Percentiles rank a stretch among this genome's conserved stretches.
Evolutionary conservation across 441 rosid species (phyloP).

Genomic region (Erodium moschatum): DNA sequence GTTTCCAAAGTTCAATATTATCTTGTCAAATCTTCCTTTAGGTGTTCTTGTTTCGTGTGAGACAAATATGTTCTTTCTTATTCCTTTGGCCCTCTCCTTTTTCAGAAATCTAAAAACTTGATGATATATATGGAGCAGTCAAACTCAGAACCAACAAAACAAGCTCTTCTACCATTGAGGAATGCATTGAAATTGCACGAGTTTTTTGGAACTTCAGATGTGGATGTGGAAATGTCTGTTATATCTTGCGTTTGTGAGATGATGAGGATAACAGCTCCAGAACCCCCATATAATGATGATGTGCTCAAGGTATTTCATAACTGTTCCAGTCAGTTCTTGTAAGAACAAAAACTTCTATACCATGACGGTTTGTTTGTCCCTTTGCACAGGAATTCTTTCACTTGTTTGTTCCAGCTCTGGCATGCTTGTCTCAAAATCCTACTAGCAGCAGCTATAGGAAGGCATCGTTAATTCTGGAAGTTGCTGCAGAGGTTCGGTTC

Average conservation of each 20-base stretch:
- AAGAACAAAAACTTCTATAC: neutral
- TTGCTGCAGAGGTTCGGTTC: constrained; percentile 40
- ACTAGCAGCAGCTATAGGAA: neutral
- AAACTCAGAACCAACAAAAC: neutral
- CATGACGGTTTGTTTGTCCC: neutral
- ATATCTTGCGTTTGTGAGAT: neutral
- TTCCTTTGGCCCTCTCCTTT: neutral
- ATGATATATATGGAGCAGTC: neutral
- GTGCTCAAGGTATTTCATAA: neutral
- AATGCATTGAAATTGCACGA: neutral
- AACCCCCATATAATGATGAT: neutral
- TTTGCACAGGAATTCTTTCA: neutral
- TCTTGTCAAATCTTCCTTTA: no score
- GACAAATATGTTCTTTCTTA: neutral
- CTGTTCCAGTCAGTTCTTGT: neutral
- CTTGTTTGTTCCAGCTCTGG: neutral
- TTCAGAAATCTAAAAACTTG: neutral
- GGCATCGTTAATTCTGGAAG: no score
- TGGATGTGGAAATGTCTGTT: neutral
- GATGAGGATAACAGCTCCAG: neutral
- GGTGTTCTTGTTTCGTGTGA: neutral
- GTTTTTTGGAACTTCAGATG: neutral
- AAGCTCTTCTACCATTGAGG: neutral
- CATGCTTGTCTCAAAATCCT: neutral
- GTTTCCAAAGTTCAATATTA: no score